Evolutionary conservation across 2,329 filamentous ascomycete genomes (phyloP).

Genomic region (Fusarium buxicola): DNA sequence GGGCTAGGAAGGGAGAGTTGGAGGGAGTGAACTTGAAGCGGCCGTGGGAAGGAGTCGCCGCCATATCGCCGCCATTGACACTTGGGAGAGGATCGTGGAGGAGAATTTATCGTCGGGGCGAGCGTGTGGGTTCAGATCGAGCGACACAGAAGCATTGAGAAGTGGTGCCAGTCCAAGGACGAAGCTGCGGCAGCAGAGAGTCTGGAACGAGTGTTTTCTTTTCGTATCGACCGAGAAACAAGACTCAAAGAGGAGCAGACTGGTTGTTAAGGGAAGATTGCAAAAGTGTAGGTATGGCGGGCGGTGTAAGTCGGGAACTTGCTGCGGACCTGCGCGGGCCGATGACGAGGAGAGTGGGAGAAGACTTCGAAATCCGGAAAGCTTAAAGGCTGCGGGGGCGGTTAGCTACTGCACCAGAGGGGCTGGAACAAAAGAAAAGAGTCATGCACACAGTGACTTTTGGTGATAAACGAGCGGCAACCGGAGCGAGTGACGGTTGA

Average conservation of each 20-base stretch:
- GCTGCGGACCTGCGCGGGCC: constrained; percentile 39
- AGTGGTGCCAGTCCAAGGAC: constrained; percentile 8
- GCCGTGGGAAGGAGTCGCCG: constrained; percentile 67
- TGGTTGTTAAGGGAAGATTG: constrained; percentile 24
- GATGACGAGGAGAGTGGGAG: constrained; percentile 20
- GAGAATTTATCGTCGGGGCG: constrained; percentile 18
- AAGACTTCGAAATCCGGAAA: constrained; percentile 26
- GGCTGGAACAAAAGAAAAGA: constrained; percentile 13
- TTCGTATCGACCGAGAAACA: constrained; percentile 6
- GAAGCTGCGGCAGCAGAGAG: constrained; percentile 2
- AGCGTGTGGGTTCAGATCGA: constrained; percentile 20
- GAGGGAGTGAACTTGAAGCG: constrained; percentile 79
- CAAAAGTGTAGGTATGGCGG: constrained; percentile 41
- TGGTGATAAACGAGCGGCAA: constrained; percentile 23
- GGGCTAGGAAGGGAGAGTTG: constrained; percentile 76
- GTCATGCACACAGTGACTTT: constrained; percentile 31
- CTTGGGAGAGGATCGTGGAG: constrained; percentile 28
- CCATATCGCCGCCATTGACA: constrained; percentile 69
- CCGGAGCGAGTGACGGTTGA: constrained; percentile 7
- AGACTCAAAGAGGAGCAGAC: constrained; percentile 10
- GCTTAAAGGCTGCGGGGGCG: constrained; percentile 30
- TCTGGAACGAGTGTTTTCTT: constrained; percentile 11
- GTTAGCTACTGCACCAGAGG: constrained; percentile 23
- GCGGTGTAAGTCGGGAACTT: constrained; percentile 46
- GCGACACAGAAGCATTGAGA: constrained; percentile 27